Base-by-base conservation (phyloP, 1,284 basidiomycete species). In the Cryptococcus hybrid region DNA sequence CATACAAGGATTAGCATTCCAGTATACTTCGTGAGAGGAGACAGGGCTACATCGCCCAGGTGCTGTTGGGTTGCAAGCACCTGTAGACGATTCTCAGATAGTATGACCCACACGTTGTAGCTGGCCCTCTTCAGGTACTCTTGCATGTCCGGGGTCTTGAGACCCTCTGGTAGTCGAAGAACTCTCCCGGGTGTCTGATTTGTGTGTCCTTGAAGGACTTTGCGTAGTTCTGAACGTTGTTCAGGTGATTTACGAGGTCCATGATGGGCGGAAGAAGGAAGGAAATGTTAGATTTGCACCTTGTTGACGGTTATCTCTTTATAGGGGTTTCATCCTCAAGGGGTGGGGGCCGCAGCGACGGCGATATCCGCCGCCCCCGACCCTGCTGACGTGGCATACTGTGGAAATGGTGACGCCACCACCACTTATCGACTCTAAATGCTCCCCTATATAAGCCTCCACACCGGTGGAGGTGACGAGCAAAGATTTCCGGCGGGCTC, bases 111-210 rank as follows among this genome's bases (percentile, higher is more conserved):
- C 71, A 70, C 59, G 59, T 73, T 73, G 63, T 72, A 73, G 18
- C 65, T 61, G 12, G 71, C 73, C 34, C 70, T 58, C 61, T 71
- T 66, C 60, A 70, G 80, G 49, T 79, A 81, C 65, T 82, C 81
- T 67, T 80, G 80, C 84, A 85, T 61, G 86, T 94, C 80, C 71
- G 71, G 7, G 81, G 81, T 65, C 88, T 81, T 34, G 91, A 93
- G 60, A 98, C 80, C 51, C 92, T 86, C 68, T 93, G 88, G 69
- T 85, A 82, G 80, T 98, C 93, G 73, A 98, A 95, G 66, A 78
- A 80, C 67, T 95, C 92, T 56, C 80, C 78, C 1, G 88, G 84
- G 2, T 89, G 84, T 57, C 92, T 85, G 58, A 97, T 82, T 35
- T 87, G 85, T 51, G 91, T 89, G 80, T 94, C 88, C 88, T n/a